phyloP scores from a whole-genome alignment of 495 filamentous ascomycete species.

The Evansstolkia leycettana region DNA sequence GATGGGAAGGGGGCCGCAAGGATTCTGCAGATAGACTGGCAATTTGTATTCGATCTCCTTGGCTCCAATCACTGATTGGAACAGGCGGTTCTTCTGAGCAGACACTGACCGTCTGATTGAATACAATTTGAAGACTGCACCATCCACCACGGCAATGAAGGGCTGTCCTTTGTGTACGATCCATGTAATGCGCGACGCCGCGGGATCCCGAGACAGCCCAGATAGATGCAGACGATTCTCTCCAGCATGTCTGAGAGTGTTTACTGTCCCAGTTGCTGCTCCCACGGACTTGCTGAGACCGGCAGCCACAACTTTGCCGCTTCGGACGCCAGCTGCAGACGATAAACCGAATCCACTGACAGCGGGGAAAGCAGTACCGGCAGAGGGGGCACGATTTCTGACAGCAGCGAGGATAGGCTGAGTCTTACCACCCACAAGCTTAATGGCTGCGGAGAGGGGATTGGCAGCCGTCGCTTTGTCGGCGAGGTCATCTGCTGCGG shows the following conservation, averaged over 20 bases:
- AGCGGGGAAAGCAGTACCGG: constrained; percentile 35
- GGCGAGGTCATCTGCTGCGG: constrained; percentile 26
- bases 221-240: constrained; percentile 75
- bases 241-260: constrained; percentile 66
- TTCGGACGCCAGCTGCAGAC: constrained; percentile 55
- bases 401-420: constrained; percentile 47
- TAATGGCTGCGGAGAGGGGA: constrained; percentile 52
- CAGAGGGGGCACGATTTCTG: constrained; percentile 34
- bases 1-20: constrained; percentile 26
- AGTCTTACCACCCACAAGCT: constrained; percentile 41
- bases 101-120: constrained; percentile 39
- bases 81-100: constrained; percentile 31
- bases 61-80: constrained; percentile 39
- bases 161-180: constrained; percentile 21
- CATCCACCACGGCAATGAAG: constrained; percentile 26
- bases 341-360: constrained; percentile 38
- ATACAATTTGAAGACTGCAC: constrained; percentile 48
- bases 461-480: constrained; percentile 44
- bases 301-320: constrained; percentile 69
- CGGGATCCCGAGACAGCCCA: constrained; percentile 32
- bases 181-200: constrained; percentile 29
- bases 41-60: constrained; percentile 56
- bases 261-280: constrained; percentile 66
- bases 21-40: constrained; percentile 27
- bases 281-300: constrained; percentile 76